A percentile compares a stretch with the other conserved stretches of the same genome.
These are phyloP conservation scores for Gracilaria gracilis DNA, from an alignment of 23 red algal genomes.

Conservation along the genomic window DNA sequence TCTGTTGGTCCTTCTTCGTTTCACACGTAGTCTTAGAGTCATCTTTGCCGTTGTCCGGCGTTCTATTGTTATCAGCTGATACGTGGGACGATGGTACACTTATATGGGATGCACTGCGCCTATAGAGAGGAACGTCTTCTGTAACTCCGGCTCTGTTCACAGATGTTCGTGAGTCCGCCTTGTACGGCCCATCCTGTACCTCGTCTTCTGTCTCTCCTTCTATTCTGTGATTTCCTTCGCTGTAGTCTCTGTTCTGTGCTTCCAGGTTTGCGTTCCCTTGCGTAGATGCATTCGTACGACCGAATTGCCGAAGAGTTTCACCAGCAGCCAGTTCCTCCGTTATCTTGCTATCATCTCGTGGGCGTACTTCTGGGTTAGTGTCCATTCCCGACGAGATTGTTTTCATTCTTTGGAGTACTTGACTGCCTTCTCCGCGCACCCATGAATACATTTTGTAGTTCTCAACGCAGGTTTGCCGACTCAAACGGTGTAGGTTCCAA, in stretches of 20 bases:
- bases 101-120: neutral
- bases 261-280: neutral
- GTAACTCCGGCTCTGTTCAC: neutral
- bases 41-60: neutral
- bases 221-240: neutral
- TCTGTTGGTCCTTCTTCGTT: neutral
- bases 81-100: neutral
- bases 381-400: neutral
- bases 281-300: too few relatives aligned
- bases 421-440: neutral
- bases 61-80: neutral
- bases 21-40: neutral
- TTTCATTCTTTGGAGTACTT: neutral
- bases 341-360: conserved; percentile 5
- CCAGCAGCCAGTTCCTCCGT: neutral
- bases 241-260: neutral
- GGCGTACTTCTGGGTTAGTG: neutral
- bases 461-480: neutral
- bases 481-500: neutral
- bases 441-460: neutral
- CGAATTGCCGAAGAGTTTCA: neutral
- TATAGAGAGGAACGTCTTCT: neutral
- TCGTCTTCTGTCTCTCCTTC: neutral
- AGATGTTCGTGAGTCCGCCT: neutral
- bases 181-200: neutral